A percentile compares a stretch with the other conserved stretches of the same genome.
Conservation (phyloP, 2,329 filamentous ascomycete genomes). For the Metarhizium sp. region DNA sequence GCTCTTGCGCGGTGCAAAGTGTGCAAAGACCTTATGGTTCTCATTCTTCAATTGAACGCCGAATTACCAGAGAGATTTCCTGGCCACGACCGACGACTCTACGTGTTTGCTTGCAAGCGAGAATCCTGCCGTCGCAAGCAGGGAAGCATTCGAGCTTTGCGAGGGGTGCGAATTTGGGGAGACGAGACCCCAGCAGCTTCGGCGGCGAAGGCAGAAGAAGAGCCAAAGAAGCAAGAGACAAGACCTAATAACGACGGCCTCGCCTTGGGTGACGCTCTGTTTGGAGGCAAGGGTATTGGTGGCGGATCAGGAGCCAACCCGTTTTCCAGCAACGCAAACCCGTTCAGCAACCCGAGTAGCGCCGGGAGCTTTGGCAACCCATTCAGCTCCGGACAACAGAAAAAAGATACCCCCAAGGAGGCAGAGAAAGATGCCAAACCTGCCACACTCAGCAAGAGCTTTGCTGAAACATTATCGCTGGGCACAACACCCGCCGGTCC, state of each 20-base stretch:
- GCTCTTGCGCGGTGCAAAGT: slow-evolving; percentile 75
- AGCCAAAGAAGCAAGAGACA: slow-evolving; percentile 21
- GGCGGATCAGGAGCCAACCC: slow-evolving; percentile 41
- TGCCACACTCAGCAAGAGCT: slow-evolving; percentile 45
- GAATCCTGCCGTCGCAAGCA: slow-evolving; percentile 73
- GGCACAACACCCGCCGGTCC: slow-evolving; percentile 40
- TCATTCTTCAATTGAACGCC: slow-evolving; percentile 84
- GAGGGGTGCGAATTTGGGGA: slow-evolving; percentile 53
- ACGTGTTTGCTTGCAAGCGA: slow-evolving; percentile 72
- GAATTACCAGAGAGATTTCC: slow-evolving; percentile 83
- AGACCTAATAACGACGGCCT: slow-evolving; percentile 26
- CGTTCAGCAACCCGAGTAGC: slow-evolving; percentile 28
- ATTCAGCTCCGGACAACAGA: slow-evolving; percentile 15
- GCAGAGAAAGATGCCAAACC: slow-evolving; percentile 16
- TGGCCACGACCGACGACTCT: slow-evolving; percentile 77
- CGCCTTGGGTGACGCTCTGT: slow-evolving; percentile 57
- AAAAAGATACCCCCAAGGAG: slow-evolving; percentile 4
- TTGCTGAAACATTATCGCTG: slow-evolving; percentile 68
- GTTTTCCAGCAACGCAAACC: slow-evolving; percentile 46
- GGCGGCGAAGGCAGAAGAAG: slow-evolving; percentile 21
- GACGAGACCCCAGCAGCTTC: slow-evolving; percentile 22
- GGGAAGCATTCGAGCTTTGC: slow-evolving; percentile 69
- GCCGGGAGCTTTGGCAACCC: slow-evolving; percentile 14
- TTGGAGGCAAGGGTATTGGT: slow-evolving; percentile 49
- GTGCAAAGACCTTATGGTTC: slow-evolving; percentile 73